Conservation (phyloP, 1,284 basidiomycete species). For the Inonotus hispidus region DNA sequence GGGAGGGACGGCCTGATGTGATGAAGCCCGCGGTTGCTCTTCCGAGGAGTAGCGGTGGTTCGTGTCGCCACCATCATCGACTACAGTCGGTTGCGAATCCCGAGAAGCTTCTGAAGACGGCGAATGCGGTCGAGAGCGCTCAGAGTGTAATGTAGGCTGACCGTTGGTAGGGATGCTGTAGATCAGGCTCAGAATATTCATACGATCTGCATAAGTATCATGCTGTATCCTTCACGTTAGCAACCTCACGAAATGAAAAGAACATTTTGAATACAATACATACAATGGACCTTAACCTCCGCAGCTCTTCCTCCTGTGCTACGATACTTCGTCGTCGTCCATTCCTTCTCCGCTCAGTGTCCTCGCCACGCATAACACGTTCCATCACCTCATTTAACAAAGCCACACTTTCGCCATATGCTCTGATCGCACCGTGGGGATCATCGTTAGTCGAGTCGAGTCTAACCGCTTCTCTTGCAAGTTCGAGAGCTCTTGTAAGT, state of each 20-base stretch:
- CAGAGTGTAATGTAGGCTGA: constrained; percentile 48
- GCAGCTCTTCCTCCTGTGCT: constrained; percentile 80
- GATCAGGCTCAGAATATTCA: constrained; percentile 82
- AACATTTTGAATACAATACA: constrained; percentile 40
- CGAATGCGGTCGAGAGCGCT: constrained; percentile 27
- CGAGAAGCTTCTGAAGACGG: constrained; percentile 9
- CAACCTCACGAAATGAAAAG: neutral
- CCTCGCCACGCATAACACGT: constrained; percentile 74
- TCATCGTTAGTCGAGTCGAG: constrained; percentile 79
- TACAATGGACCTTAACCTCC: constrained; percentile 75
- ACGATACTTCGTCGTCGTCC: constrained; percentile 70
- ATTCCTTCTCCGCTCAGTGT: constrained; percentile 54
- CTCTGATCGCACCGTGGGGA: constrained; percentile 73
- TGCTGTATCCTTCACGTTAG: constrained; percentile 43
- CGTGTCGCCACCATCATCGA: neutral
- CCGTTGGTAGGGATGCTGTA: constrained; percentile 75
- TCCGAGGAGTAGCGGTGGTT: neutral
- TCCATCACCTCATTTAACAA: constrained; percentile 84
- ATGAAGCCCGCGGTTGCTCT: neutral
- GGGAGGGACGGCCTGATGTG: constrained; percentile 2
- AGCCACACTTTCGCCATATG: constrained; percentile 77
- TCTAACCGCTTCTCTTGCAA: constrained; percentile 78
- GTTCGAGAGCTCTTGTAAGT: constrained; percentile 69
- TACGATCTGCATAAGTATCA: constrained; percentile 82
- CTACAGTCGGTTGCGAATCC: constrained; percentile 9